Percentiles rank a stretch among this genome's conserved stretches.
Conservation (phyloP, 805 yeast species). For the Cyberlindnera misumaiensis region DNA sequence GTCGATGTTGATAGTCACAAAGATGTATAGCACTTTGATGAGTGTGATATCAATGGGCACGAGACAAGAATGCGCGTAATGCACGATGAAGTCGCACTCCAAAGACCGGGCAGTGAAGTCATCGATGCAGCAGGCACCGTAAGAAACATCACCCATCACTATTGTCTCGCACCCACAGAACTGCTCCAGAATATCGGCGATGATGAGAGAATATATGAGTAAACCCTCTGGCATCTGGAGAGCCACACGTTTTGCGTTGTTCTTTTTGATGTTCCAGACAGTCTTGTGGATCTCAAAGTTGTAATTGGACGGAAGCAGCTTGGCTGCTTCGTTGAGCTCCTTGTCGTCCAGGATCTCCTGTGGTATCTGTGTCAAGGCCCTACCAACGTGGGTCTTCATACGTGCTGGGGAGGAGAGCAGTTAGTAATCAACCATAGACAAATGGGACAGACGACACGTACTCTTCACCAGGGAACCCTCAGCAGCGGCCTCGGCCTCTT, state of each 20-base stretch:
- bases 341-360: conserved; percentile 71
- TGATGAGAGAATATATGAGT: conserved; percentile 76
- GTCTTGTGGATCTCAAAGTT: conserved; percentile 96
- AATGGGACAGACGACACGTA: not conserved
- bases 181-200: conserved; percentile 90
- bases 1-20: conserved; percentile 89
- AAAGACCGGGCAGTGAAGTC: conserved; percentile 90
- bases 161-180: conserved; percentile 82
- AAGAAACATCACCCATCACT: conserved; percentile 98
- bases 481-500: conserved; percentile 14
- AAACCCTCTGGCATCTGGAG: conserved; percentile 97
- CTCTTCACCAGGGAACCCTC: conserved; percentile 16
- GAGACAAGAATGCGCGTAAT: conserved; percentile 94
- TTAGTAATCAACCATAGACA: not conserved
- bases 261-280: conserved; percentile 81
- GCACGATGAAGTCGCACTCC: conserved; percentile 91
- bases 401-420: conserved; percentile 8
- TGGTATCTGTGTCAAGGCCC: conserved; percentile 83
- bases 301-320: conserved; percentile 80
- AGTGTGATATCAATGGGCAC: conserved; percentile 91
- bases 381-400: conserved; percentile 34
- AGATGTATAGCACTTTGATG: conserved; percentile 89
- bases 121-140: conserved; percentile 98
- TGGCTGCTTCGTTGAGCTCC: conserved; percentile 79
- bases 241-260: conserved; percentile 76